These are phyloP conservation scores for Colletotrichum karsti DNA, from an alignment of 2,329 filamentous ascomycete species.

Conservation along the genomic window DNA sequence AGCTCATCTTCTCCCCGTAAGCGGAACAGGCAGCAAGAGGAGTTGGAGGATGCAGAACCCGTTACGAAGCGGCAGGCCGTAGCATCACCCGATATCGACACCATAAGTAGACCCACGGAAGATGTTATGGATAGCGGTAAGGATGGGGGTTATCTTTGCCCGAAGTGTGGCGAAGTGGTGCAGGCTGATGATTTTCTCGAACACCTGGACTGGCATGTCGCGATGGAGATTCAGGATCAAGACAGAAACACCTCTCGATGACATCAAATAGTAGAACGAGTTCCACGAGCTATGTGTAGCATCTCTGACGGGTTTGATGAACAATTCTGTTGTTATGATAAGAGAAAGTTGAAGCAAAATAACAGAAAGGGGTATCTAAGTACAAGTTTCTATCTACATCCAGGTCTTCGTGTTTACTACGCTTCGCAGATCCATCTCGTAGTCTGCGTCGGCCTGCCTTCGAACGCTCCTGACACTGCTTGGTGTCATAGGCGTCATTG, in stretches of 20 bases:
- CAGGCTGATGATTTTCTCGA: background rate
- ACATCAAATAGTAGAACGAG: no score
- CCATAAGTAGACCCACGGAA: no score
- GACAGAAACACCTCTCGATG: no score
- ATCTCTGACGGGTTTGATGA: no score
- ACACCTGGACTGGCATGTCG: background rate
- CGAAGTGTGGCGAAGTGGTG: background rate
- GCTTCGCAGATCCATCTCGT: slow-evolving; percentile 9
- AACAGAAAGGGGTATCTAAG: background rate
- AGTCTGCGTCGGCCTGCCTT: slow-evolving; percentile 1
- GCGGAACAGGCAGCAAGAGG: background rate
- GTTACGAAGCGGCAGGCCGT: background rate
- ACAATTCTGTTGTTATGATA: background rate
- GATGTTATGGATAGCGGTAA: background rate
- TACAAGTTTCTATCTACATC: slow-evolving; percentile 4
- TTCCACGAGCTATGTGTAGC: no score
- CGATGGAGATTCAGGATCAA: background rate
- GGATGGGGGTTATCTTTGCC: background rate
- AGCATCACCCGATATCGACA: background rate
- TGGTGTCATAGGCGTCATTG: background rate
- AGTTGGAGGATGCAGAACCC: fast-evolving
- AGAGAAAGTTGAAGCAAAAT: background rate
- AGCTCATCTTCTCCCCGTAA: background rate
- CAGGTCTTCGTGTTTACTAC: slow-evolving; percentile 5
- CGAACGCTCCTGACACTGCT: background rate